Evolutionary conservation across 2,329 filamentous ascomycete genomes (phyloP).

Genomic region (Erysiphe neolycopersici): DNA sequence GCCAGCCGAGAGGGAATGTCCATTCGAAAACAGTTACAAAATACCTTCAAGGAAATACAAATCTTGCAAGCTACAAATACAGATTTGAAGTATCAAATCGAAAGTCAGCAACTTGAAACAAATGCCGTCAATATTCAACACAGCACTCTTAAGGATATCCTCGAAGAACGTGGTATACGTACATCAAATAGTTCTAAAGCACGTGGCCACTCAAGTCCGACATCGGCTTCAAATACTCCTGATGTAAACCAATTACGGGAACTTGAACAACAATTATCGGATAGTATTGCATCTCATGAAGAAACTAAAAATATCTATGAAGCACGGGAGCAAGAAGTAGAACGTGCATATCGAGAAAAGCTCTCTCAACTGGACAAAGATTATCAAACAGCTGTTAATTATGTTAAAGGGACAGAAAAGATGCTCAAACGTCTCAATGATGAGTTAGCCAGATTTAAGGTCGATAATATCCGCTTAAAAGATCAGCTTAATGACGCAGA

Average conservation of each 20-base stretch:
- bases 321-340: conserved; percentile 60
- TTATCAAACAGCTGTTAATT: conserved; percentile 92
- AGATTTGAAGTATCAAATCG: conserved; percentile 58
- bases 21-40: conserved; percentile 72
- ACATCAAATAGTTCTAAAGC: conserved; percentile 44
- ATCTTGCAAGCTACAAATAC: conserved; percentile 54
- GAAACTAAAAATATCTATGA: conserved; percentile 60
- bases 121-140: conserved; percentile 84
- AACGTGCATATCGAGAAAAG: conserved; percentile 74
- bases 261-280: conserved; percentile 65
- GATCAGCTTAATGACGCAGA: conserved; percentile 48
- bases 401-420: conserved; percentile 95
- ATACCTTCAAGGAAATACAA: conserved; percentile 59
- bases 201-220: conserved; percentile 45
- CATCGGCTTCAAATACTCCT: conserved; percentile 48
- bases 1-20: conserved; percentile 76
- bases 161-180: conserved; percentile 70
- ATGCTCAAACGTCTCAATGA: conserved; percentile 98
- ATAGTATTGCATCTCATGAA: conserved; percentile 53
- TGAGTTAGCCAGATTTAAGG: conserved; percentile 78
- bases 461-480: conserved; percentile 59
- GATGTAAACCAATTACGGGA: conserved; percentile 58
- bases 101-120: conserved; percentile 73
- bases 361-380: conserved; percentile 84
- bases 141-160: conserved; percentile 73